Evolutionary conservation across 805 yeast genomes (phyloP).

Genomic region (Spathaspora gorwiae): DNA sequence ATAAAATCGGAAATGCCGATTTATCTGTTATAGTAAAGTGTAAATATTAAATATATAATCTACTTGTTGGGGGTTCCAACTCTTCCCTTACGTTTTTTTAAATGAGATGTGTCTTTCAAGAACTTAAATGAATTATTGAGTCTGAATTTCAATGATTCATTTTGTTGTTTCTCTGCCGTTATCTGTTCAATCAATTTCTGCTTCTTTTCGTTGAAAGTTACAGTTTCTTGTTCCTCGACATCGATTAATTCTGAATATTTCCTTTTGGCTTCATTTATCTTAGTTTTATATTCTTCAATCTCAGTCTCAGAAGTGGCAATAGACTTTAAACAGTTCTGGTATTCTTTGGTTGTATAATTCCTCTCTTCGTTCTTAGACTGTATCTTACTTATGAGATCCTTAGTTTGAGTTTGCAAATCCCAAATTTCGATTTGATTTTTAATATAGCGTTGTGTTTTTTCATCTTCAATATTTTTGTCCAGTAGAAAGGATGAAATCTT

Average conservation of each 20-base stretch:
- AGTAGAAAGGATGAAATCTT: conserved; percentile 23
- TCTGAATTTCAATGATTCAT: conserved; percentile 21
- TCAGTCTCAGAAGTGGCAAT: conserved; percentile 39
- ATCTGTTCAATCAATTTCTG: conserved; percentile 16
- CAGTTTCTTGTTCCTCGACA: conserved; percentile 18
- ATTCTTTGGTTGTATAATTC: conserved; percentile 59
- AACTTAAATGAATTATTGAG: conserved; percentile 31
- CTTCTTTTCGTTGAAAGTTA: conserved; percentile 18
- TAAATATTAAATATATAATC: not conserved
- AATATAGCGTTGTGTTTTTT: conserved; percentile 18
- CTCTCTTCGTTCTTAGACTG: conserved; percentile 53
- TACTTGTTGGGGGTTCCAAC: conserved; percentile 28
- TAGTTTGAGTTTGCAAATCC: conserved; percentile 43
- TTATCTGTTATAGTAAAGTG: conserved; percentile 41
- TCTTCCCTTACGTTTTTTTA: conserved; percentile 39
- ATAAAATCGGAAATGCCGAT: conserved; percentile 71
- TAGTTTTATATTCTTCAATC: conserved; percentile 18
- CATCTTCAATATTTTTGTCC: conserved; percentile 14
- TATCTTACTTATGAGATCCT: conserved; percentile 38
- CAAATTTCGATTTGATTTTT: conserved; percentile 39
- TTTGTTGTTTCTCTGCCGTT: conserved; percentile 18
- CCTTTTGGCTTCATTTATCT: conserved; percentile 13
- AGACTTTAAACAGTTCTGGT: conserved; percentile 48
- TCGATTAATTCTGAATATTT: conserved; percentile 18
- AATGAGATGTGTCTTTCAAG: conserved; percentile 35